These are phyloP conservation scores for Fusarium lateritium DNA, from an alignment of 2,329 filamentous ascomycete species.

Conservation along the genomic window DNA sequence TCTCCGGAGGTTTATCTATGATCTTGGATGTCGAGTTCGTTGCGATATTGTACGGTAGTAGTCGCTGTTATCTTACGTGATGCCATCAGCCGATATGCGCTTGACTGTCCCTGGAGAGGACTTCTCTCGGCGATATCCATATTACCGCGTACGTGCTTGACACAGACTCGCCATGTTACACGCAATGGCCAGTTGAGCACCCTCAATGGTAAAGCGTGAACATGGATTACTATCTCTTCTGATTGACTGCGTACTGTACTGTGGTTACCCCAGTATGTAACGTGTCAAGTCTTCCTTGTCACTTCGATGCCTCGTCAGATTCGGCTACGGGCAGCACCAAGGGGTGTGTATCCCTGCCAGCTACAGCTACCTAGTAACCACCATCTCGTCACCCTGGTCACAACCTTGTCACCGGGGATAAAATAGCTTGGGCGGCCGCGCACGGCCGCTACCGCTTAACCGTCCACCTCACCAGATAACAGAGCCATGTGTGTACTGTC, in stretches of 20 bases:
- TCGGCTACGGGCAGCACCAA: slow-evolving; percentile 22
- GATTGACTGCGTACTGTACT: slow-evolving; percentile 5
- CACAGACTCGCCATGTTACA: slow-evolving; percentile 15
- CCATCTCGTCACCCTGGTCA: slow-evolving; percentile 15
- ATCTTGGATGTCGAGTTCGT: not conserved
- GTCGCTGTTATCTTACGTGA: slow-evolving; percentile 10
- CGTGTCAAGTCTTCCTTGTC: slow-evolving; percentile 42
- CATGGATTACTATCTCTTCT: slow-evolving; percentile 11
- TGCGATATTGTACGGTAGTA: not conserved
- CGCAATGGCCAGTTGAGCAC: slow-evolving; percentile 15
- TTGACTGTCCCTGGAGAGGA: slow-evolving; percentile 1
- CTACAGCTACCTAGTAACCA: slow-evolving; percentile 29
- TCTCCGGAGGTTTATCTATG: slow-evolving; percentile 1
- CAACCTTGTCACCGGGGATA: slow-evolving; percentile 41
- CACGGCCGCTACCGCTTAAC: slow-evolving; percentile 25
- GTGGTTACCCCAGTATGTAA: slow-evolving; percentile 38
- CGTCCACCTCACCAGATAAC: slow-evolving; percentile 17
- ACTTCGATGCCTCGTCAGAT: slow-evolving; percentile 39
- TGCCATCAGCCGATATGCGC: not conserved
- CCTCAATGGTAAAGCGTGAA: not conserved
- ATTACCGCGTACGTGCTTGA: not conserved
- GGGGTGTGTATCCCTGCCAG: slow-evolving; percentile 24
- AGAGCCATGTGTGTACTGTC: not conserved
- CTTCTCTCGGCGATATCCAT: slow-evolving; percentile 15
- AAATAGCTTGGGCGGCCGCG: slow-evolving; percentile 21